A percentile compares a stretch with the other conserved stretches of the same genome.
These are phyloP conservation scores for Clitoria ternatea DNA, from an alignment of 306 rosid species.

Conservation along the genomic window DNA sequence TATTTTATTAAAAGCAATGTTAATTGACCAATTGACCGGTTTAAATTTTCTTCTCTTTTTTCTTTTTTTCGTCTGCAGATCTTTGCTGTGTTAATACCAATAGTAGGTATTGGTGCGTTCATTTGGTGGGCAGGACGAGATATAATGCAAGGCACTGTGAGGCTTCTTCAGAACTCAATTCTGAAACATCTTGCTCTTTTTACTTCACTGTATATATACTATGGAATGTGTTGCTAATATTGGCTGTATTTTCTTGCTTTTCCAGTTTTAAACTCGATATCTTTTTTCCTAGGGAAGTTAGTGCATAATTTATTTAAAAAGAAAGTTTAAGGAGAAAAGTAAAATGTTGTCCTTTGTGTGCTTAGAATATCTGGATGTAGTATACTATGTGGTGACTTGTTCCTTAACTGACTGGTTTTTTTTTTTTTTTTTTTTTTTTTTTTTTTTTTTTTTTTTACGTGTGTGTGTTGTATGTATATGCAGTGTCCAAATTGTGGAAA, in stretches of 20 bases:
- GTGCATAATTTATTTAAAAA: not conserved
- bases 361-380: not conserved
- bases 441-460: too few relatives aligned
- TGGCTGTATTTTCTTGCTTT: constrained; percentile 10
- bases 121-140: constrained; percentile 98
- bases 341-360: not conserved
- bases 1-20: not conserved
- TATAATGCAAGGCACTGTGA: constrained; percentile 83
- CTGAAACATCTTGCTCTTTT: constrained; percentile 14
- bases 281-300: not conserved
- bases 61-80: constrained; percentile 47
- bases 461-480: constrained; percentile 33
- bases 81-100: constrained; percentile 72
- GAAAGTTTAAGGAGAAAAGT: not conserved
- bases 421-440: not conserved
- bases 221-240: not conserved
- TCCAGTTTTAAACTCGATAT: not conserved
- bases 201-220: constrained; percentile 4
- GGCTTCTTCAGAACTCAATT: constrained; percentile 29
- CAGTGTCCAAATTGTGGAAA: constrained; percentile 99
- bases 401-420: constrained; percentile 2
- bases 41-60: constrained; percentile 9
- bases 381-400: not conserved
- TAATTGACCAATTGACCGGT: constrained; percentile 13
- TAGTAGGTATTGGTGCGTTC: constrained; percentile 87